phyloP scores from a whole-genome alignment of 352 stramenopile genomes.

The Aphanomyces cochlioides region DNA sequence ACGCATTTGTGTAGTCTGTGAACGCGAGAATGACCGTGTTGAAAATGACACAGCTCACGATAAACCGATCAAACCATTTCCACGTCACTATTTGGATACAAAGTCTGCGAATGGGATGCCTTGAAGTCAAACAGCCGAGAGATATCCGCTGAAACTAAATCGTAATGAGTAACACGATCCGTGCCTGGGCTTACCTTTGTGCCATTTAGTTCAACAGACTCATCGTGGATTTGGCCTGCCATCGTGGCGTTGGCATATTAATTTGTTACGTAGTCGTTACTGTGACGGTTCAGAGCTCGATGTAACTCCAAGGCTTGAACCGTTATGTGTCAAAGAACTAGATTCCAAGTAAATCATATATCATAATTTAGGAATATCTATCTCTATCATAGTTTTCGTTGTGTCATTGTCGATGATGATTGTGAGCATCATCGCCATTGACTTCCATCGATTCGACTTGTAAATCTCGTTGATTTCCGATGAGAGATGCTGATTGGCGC shows the following conservation, averaged over 20 bases:
- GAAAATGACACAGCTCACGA: slow-evolving; percentile 59
- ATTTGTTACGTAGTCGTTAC: too few species aligned
- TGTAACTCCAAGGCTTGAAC: too few species aligned
- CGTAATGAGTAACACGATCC: neutral
- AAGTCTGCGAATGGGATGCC: slow-evolving; percentile 41
- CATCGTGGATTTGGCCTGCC: neutral
- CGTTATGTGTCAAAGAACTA: too few species aligned
- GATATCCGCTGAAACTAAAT: neutral
- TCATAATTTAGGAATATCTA: neutral
- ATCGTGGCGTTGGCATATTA: neutral
- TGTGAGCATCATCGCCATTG: neutral
- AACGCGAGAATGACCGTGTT: slow-evolving; percentile 66
- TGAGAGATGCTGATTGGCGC: neutral
- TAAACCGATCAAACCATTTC: slow-evolving; percentile 75
- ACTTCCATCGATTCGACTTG: neutral
- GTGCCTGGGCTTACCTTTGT: neutral
- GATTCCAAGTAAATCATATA: neutral
- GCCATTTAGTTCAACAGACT: neutral
- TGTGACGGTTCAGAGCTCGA: too few species aligned
- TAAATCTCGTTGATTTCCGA: neutral
- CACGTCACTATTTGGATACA: slow-evolving; percentile 48
- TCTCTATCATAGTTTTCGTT: neutral
- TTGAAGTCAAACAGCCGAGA: slow-evolving; percentile 31
- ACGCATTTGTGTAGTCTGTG: slow-evolving; percentile 48
- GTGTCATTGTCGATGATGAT: neutral